phyloP scores from a whole-genome alignment of 352 stramenopile species.

The Pythium volutum region DNA sequence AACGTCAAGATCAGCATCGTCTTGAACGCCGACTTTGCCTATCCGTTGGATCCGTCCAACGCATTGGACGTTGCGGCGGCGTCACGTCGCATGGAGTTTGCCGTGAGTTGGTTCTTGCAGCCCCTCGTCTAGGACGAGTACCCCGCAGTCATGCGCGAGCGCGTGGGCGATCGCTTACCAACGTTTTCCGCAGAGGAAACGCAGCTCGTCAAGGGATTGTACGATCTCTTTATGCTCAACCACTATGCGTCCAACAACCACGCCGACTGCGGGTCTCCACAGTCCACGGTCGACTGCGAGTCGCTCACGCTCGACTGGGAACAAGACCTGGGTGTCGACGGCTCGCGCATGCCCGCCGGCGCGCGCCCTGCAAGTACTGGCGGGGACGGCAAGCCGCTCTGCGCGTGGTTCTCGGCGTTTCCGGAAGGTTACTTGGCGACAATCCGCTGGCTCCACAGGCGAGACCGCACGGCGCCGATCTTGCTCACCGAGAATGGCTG shows the following conservation, averaged over 20 bases:
- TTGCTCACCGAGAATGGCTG: slow-evolving; percentile 63
- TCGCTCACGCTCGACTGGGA: slow-evolving; percentile 35
- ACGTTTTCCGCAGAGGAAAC: slow-evolving; percentile 80
- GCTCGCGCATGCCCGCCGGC: slow-evolving; percentile 42
- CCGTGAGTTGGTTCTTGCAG: slow-evolving; percentile 90
- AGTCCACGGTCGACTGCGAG: slow-evolving; percentile 32
- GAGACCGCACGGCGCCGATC: slow-evolving; percentile 37
- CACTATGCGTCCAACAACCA: slow-evolving; percentile 82
- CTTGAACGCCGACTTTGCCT: slow-evolving; percentile 74
- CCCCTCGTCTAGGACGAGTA: slow-evolving; percentile 91
- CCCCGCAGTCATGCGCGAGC: slow-evolving; percentile 85
- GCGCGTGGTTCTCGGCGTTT: slow-evolving; percentile 45
- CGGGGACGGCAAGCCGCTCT: slow-evolving; percentile 31
- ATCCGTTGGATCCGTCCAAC: slow-evolving; percentile 67
- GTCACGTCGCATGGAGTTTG: slow-evolving; percentile 83
- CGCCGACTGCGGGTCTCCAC: slow-evolving; percentile 39
- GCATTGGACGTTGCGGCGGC: slow-evolving; percentile 56
- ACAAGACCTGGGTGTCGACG: slow-evolving; percentile 48
- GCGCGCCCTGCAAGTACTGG: slow-evolving; percentile 50
- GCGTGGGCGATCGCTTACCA: slow-evolving; percentile 74
- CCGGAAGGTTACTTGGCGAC: slow-evolving; percentile 45
- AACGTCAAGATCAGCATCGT: slow-evolving; percentile 89
- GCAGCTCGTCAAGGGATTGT: slow-evolving; percentile 72
- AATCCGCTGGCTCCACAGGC: slow-evolving; percentile 50
- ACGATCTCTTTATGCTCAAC: slow-evolving; percentile 95